These are phyloP conservation scores for Brassica carinata DNA, from an alignment of 345 rosid species.

Conservation along the genomic window DNA sequence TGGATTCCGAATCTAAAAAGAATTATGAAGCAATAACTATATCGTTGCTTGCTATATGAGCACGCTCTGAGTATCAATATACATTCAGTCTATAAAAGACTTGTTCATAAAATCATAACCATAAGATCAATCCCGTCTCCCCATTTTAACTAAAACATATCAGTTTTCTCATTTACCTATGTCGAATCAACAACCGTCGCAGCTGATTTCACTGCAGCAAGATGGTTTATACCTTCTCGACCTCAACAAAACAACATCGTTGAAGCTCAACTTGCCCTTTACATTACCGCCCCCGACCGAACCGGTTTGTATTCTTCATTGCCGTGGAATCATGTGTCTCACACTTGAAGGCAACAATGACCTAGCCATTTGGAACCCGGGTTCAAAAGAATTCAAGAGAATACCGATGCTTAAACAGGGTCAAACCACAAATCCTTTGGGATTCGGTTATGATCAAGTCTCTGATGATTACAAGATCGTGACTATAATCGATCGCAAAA, in stretches of 20 bases:
- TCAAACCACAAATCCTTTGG: background rate
- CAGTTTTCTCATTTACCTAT: background rate
- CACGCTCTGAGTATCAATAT: background rate
- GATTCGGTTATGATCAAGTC: conserved; percentile 19
- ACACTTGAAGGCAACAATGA: conserved; percentile 8
- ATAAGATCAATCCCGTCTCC: background rate
- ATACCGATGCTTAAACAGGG: conserved; percentile 7
- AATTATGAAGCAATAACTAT: background rate
- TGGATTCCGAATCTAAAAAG: background rate
- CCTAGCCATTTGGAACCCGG: background rate
- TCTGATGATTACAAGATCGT: conserved; percentile 18
- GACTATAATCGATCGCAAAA: background rate
- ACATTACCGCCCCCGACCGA: conserved; percentile 14
- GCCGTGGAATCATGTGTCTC: conserved; percentile 23
- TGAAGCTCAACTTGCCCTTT: conserved; percentile 11
- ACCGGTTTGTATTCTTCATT: conserved; percentile 19
- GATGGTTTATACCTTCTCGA: conserved; percentile 21
- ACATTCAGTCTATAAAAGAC: background rate
- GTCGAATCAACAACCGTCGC: conserved; percentile 2
- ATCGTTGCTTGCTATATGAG: background rate
- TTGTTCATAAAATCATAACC: background rate
- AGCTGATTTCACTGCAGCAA: conserved; percentile 10
- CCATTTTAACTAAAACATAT: background rate
- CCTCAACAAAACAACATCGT: background rate
- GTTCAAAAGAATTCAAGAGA: background rate